Evolutionary conservation across 202 grass and related monocot species (phyloP), one percentile per base, ranked within the genome.

Genomic region (Schoenoplectus tabernaemontani): DNA sequence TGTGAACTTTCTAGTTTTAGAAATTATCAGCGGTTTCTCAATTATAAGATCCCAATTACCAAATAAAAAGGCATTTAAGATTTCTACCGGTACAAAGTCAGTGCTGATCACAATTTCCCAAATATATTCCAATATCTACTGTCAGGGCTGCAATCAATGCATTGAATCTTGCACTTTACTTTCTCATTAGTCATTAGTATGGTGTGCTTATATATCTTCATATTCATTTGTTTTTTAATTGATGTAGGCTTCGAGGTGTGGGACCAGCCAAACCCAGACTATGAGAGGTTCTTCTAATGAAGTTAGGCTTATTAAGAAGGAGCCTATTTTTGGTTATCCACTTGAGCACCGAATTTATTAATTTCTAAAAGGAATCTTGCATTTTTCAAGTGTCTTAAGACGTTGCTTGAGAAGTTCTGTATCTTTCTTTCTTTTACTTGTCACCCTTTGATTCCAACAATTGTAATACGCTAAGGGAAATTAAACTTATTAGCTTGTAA

Each of bases 221-320:
- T 17, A 62, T 46, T 60, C 7, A 30, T 79, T 47, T 66, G 7
- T 66, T 32, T 66, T 44, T 51, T 48, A 48, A 9, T 47, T 48
- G 33, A 33, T 80, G 61, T 80, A 80, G 78, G 24, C 26, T 80
- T 80, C 81, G 93, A 85, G 71, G 85, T 89, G 71, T 97, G 93
- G 93, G 93, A 91, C 71, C 93, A 97, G 79, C 85, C 62, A 57
- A 59, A 89, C 71, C 89, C 76, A 15, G 91, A 97, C 34, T 97
- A 92, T 2, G 92, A 89, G 22, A 91, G 89, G 56, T 97, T 97
- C 79, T 93, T 97, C 78, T 93, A 86, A 90, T 77, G 54, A 39
- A 62, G 26, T 34, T 69, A 59, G 23, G 77, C 38, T 62, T 10
- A 28, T 85, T 74, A 59, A 78, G 58, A 1, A 73, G 81, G 77